Evolutionary conservation across 2,329 filamentous ascomycete genomes (phyloP).

Genomic region (Diatrype stigma): DNA sequence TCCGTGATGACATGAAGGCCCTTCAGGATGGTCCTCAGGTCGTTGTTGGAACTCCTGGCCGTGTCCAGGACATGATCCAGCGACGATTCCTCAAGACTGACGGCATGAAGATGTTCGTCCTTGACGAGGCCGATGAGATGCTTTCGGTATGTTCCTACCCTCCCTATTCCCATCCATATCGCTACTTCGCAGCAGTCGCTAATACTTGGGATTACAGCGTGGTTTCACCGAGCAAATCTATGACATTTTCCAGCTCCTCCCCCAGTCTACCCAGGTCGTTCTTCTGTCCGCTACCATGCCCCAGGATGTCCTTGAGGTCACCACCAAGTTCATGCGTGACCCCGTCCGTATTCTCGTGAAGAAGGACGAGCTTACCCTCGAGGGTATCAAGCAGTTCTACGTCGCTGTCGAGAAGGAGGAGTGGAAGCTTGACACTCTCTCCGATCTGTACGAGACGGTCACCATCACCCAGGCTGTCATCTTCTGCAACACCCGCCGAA

Average conservation of each 20-base stretch:
- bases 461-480: conserved; percentile 99
- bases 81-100: conserved; percentile 96
- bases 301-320: conserved; percentile 98
- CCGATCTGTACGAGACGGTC: conserved; percentile 97
- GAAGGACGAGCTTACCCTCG: conserved; percentile 98
- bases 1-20: conserved; percentile 98
- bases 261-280: conserved; percentile 96
- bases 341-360: conserved; percentile 98
- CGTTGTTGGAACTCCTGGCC: conserved; percentile 94
- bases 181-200: conserved; percentile 22
- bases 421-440: conserved; percentile 99
- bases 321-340: conserved; percentile 99
- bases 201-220: conserved; percentile 51
- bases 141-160: conserved; percentile 63
- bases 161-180: neutral
- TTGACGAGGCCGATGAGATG: conserved; percentile 99
- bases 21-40: conserved; percentile 95
- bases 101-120: conserved; percentile 99
- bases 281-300: conserved; percentile 98
- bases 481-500: conserved; percentile 99
- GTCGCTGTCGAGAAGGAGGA: conserved; percentile 99
- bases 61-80: conserved; percentile 99
- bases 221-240: conserved; percentile 99
- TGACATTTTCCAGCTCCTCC: conserved; percentile 98
- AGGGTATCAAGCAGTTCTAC: conserved; percentile 99